Percentiles rank a stretch among this genome's conserved stretches.
phyloP scores from a whole-genome alignment of 306 rosid genomes.

The Arachis hypogaea region DNA sequence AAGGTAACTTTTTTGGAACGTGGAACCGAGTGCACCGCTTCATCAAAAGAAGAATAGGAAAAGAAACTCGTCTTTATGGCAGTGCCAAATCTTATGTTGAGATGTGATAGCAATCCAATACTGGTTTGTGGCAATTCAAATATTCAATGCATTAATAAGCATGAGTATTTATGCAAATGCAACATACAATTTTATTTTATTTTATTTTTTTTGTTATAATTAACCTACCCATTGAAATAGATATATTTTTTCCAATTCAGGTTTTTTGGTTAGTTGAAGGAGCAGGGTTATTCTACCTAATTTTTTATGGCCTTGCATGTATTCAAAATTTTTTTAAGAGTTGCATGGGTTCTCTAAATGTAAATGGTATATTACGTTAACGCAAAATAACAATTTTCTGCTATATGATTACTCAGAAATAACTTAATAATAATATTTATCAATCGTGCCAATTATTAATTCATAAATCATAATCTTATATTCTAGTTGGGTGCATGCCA shows the following conservation, averaged over 20 bases:
- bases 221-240: slow-evolving; percentile 22
- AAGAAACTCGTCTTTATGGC: slow-evolving; percentile 15
- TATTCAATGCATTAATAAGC: slow-evolving; percentile 37
- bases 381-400: too few relatives aligned
- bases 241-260: slow-evolving; percentile 24
- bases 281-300: slow-evolving; percentile 24
- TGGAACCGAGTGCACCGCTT: slow-evolving; percentile 43
- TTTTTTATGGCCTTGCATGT: slow-evolving; percentile 30
- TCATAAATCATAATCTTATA: too few relatives aligned
- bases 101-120: slow-evolving; percentile 1
- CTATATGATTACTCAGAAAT: too few relatives aligned
- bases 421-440: too few relatives aligned
- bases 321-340: slow-evolving; percentile 45
- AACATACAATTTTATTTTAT: not conserved
- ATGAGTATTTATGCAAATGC: slow-evolving; percentile 53
- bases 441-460: too few relatives aligned
- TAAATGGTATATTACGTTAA: too few relatives aligned
- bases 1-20: slow-evolving; percentile 42
- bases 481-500: too few relatives aligned
- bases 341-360: slow-evolving; percentile 15
- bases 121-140: slow-evolving; percentile 27
- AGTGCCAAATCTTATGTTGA: slow-evolving; percentile 33
- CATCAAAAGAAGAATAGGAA: slow-evolving; percentile 57
- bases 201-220: not conserved
- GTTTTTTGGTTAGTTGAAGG: slow-evolving; percentile 25